Evolutionary conservation across 768 basidiomycete genomes (phyloP).

Genomic region (Amanita brunnescens): DNA sequence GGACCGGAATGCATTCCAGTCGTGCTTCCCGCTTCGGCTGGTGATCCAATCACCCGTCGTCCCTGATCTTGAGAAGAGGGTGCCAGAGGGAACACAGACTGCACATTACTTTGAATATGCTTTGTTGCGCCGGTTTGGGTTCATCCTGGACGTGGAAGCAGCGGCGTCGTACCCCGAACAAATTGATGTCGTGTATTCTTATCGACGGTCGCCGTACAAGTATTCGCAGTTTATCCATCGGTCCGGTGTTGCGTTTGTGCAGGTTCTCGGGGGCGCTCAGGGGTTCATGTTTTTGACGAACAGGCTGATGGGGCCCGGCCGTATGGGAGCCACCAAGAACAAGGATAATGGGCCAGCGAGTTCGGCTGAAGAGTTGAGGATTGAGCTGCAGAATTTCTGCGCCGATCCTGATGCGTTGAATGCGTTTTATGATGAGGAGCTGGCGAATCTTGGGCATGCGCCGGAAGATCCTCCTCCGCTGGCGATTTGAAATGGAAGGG

Average conservation of each 20-base stretch:
- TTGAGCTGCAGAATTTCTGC: conserved; percentile 58
- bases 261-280: conserved; percentile 68
- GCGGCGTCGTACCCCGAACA: conserved; percentile 66
- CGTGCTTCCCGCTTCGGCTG: conserved; percentile 78
- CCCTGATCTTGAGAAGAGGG: conserved; percentile 54
- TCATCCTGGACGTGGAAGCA: conserved; percentile 80
- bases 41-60: conserved; percentile 65
- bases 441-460: conserved; percentile 35
- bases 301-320: conserved; percentile 65
- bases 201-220: conserved; percentile 67
- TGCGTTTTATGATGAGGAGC: conserved; percentile 68
- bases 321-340: conserved; percentile 48
- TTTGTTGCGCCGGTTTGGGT: conserved; percentile 67
- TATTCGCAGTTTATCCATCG: conserved; percentile 92
- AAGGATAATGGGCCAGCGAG: conserved; percentile 49
- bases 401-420: conserved; percentile 42
- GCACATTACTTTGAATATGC: conserved; percentile 76
- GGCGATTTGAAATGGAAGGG: conserved; percentile 22
- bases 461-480: conserved; percentile 51
- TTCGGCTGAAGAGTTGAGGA: conserved; percentile 54
- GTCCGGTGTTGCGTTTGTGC: conserved; percentile 83
- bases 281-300: conserved; percentile 91
- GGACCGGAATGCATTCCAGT: conserved; percentile 83
- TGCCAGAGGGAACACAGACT: conserved; percentile 59
- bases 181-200: conserved; percentile 83